Percentiles rank a stretch among this genome's conserved stretches.
phyloP scores from a whole-genome alignment of 768 basidiomycete genomes.

The Mycena belliarum region DNA sequence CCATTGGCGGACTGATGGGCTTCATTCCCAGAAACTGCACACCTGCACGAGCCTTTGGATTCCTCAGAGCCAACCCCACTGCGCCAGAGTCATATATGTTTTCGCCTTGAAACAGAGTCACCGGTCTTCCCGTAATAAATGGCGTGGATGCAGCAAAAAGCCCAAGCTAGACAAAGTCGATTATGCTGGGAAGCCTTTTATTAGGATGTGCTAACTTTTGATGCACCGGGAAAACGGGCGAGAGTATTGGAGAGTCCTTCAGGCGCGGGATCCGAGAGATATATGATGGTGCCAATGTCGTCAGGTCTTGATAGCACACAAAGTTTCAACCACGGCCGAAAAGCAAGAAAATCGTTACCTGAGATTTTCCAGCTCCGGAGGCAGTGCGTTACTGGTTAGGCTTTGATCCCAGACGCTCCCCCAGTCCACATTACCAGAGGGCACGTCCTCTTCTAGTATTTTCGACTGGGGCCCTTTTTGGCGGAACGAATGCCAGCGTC shows the following conservation, averaged over 20 bases:
- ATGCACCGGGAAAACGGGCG: conserved; percentile 41
- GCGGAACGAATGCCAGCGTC: conserved; percentile 68
- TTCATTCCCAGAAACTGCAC: conserved; percentile 42
- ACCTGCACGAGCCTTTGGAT: conserved; percentile 11
- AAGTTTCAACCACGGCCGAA: neutral
- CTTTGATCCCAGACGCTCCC: conserved; percentile 49
- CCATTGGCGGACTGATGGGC: conserved; percentile 47
- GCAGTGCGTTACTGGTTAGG: conserved; percentile 29
- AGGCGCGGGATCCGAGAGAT: conserved; percentile 57
- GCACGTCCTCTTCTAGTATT: conserved; percentile 17
- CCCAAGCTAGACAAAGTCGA: conserved; percentile 47
- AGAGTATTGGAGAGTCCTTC: conserved; percentile 56
- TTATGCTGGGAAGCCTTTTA: neutral
- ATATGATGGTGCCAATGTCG: conserved; percentile 43
- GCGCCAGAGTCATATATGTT: conserved; percentile 63
- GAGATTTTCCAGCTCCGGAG: conserved; percentile 37
- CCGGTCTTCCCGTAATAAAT: conserved; percentile 73
- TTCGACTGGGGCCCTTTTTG: conserved; percentile 29
- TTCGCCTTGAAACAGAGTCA: conserved; percentile 65
- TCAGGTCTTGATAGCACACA: conserved; percentile 27
- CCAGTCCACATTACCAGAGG: conserved; percentile 43
- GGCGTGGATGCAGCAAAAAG: conserved; percentile 75
- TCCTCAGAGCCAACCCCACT: conserved; percentile 59
- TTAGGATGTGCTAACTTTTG: conserved; percentile 43
- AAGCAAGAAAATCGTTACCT: conserved; percentile 34